A percentile compares a stretch with the other conserved stretches of the same genome.
Evolutionary conservation across 345 rosid genomes (phyloP).

Genomic region (Salix dunnii): DNA sequence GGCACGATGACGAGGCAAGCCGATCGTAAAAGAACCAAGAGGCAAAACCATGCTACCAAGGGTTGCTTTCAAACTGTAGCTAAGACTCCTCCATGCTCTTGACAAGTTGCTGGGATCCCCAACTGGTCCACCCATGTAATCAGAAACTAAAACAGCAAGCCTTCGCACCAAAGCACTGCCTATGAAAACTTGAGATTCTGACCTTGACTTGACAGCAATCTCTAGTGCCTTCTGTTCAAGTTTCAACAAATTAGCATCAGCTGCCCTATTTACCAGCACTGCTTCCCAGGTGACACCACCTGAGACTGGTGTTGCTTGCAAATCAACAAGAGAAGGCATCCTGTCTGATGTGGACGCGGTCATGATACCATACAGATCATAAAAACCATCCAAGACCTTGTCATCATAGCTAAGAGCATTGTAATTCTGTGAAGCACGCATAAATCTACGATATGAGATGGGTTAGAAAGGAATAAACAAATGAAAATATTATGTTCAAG

Average conservation of each 20-base stretch:
- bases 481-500: constrained; percentile 18
- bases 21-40: constrained; percentile 81
- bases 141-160: constrained; percentile 78
- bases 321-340: constrained; percentile 85
- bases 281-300: constrained; percentile 75
- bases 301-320: constrained; percentile 68
- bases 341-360: constrained; percentile 49
- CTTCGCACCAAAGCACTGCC: constrained; percentile 50
- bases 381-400: constrained; percentile 94
- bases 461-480: constrained; percentile 46
- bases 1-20: constrained; percentile 97
- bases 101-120: constrained; percentile 64
- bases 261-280: constrained; percentile 73
- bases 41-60: constrained; percentile 86
- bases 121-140: constrained; percentile 93
- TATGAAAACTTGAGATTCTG: constrained; percentile 40
- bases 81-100: constrained; percentile 73
- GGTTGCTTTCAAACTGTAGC: constrained; percentile 68
- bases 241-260: constrained; percentile 67
- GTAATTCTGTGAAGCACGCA: constrained; percentile 74
- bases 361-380: constrained; percentile 71
- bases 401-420: constrained; percentile 92
- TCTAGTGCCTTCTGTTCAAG: constrained; percentile 76
- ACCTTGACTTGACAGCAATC: constrained; percentile 57
- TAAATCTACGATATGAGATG: constrained; percentile 57